Conservation (phyloP, 129 eudicot species). For the Saussurea involucrata region DNA sequence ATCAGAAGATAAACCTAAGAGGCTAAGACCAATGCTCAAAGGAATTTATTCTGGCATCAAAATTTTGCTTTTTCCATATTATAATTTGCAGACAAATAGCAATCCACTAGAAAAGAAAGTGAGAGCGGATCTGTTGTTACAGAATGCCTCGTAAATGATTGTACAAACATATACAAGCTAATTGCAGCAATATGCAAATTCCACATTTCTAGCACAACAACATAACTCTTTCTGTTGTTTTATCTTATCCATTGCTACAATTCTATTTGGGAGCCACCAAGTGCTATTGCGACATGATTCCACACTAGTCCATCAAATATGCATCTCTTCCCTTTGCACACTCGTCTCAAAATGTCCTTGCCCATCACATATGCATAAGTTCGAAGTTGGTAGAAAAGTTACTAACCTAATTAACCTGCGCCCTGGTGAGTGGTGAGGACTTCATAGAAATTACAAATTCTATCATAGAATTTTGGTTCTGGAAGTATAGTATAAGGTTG, state of each 20-base stretch:
- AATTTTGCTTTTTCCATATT: constrained; percentile 6
- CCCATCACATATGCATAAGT: not conserved
- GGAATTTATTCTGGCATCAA: not conserved
- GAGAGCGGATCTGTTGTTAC: not conserved
- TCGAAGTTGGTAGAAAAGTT: not conserved
- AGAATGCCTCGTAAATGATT: not conserved
- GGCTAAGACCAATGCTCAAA: not conserved
- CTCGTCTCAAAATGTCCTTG: constrained; percentile 1
- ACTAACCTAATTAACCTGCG: not conserved
- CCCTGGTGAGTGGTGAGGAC: not conserved
- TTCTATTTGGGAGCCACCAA: not conserved
- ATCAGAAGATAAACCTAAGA: not conserved
- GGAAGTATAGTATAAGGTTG: not conserved
- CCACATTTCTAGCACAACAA: constrained; percentile 3
- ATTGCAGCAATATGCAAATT: not conserved
- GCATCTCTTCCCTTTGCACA: constrained; percentile 6
- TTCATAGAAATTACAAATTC: not conserved
- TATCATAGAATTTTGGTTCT: not conserved
- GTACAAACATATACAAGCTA: not conserved
- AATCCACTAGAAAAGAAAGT: not conserved
- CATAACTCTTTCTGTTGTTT: not conserved
- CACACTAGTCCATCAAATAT: constrained; percentile 7
- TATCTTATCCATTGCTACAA: not conserved
- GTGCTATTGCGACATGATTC: constrained; percentile 9
- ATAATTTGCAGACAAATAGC: not conserved